Percentiles rank a stretch among this genome's conserved stretches.
Conservation (phyloP, 2,329 filamentous ascomycete genomes). For the Aureobasidium sp. region DNA sequence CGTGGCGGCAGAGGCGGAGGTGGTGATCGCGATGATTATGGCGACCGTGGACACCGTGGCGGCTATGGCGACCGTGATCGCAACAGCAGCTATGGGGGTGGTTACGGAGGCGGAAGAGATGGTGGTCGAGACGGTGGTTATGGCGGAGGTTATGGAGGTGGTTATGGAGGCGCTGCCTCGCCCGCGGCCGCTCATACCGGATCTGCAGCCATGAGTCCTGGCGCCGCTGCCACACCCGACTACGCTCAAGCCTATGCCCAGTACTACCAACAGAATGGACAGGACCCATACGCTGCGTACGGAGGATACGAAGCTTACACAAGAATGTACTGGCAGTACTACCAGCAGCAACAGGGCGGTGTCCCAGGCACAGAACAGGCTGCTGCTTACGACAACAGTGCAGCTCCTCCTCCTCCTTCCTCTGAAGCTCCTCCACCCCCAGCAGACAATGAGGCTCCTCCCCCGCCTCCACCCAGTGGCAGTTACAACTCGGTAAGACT, state of each 20-base stretch:
- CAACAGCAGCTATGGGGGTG: conserved; percentile 19
- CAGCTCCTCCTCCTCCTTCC: conserved; percentile 32
- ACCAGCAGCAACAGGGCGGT: conserved; percentile 18
- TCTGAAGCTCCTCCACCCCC: conserved; percentile 20
- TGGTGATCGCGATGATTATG: conserved; percentile 34
- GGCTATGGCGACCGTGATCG: conserved; percentile 34
- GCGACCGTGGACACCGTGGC: conserved; percentile 33
- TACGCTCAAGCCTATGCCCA: conserved; percentile 76
- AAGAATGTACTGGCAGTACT: conserved; percentile 20
- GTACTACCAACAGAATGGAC: conserved; percentile 54
- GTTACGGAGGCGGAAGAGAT: conserved; percentile 27
- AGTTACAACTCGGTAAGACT: conserved; percentile 56
- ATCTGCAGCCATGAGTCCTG: conserved; percentile 22
- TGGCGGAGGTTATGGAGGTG: conserved; percentile 16
- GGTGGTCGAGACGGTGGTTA: conserved; percentile 19
- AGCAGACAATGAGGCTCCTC: conserved; percentile 27
- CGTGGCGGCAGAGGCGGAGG: conserved; percentile 36
- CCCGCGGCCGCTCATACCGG: conserved; percentile 27
- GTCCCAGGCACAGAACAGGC: neutral
- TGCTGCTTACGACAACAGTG: conserved; percentile 27
- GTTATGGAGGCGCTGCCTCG: conserved; percentile 17
- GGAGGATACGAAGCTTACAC: conserved; percentile 53
- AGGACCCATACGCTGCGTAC: conserved; percentile 81
- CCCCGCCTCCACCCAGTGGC: conserved; percentile 48
- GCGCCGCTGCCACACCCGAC: conserved; percentile 40